phyloP scores from a whole-genome alignment of 345 rosid genomes.

The Raphanus sativus region DNA sequence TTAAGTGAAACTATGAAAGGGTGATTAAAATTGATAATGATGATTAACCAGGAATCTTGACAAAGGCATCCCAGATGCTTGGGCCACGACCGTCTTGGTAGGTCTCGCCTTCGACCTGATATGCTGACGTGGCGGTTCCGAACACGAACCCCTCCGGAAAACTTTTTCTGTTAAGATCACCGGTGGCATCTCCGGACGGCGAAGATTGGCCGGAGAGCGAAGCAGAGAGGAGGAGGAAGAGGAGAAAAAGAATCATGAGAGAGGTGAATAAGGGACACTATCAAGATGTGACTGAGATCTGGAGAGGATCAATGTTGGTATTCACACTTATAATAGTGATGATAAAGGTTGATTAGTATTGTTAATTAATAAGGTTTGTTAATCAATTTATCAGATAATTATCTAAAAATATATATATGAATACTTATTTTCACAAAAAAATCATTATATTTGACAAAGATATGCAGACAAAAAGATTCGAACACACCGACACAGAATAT shows the following conservation, averaged over 20 bases:
- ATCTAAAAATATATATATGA: neutral
- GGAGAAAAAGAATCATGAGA: conserved; percentile 12
- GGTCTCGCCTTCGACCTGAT: conserved; percentile 96
- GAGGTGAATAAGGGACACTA: neutral
- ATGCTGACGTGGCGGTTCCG: conserved; percentile 97
- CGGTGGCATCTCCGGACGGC: conserved; percentile 48
- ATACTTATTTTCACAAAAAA: neutral
- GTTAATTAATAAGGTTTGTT: neutral
- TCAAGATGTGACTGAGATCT: neutral
- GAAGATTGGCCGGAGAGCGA: conserved; percentile 31
- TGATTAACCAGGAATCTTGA: conserved; percentile 64
- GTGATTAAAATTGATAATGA: neutral
- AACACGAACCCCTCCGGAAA: conserved; percentile 72
- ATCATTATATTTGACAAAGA: neutral
- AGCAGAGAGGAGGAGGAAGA: conserved; percentile 21
- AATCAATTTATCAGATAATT: neutral
- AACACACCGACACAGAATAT: neutral
- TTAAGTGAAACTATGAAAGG: neutral
- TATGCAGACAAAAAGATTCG: neutral
- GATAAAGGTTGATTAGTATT: neutral
- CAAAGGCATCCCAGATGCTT: conserved; percentile 93
- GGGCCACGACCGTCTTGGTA: conserved; percentile 92
- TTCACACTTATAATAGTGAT: neutral
- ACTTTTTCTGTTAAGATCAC: conserved; percentile 62
- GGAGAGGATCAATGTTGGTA: neutral